Evolutionary conservation across 768 basidiomycete genomes (phyloP).

Genomic region (Russula lepida): DNA sequence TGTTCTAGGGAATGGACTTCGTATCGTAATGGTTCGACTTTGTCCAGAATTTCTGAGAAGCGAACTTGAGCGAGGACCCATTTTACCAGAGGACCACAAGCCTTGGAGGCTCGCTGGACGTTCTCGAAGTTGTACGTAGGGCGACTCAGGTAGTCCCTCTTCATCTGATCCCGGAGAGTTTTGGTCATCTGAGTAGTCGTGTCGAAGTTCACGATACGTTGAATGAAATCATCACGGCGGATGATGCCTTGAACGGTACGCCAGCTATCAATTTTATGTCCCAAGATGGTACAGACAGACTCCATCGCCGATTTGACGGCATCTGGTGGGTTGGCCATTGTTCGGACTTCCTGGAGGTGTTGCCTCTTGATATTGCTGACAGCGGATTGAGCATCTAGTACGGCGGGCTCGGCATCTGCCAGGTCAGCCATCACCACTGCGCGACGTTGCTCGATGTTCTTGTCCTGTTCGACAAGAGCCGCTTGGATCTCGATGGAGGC

Average conservation of each 20-base stretch:
- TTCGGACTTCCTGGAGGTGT: constrained; percentile 92
- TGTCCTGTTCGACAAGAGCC: constrained; percentile 86
- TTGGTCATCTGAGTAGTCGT: constrained; percentile 88
- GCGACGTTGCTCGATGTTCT: constrained; percentile 78
- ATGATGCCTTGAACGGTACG: constrained; percentile 92
- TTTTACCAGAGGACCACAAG: constrained; percentile 96
- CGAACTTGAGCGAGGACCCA: constrained; percentile 97
- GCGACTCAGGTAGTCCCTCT: constrained; percentile 83
- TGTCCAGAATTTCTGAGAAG: constrained; percentile 96
- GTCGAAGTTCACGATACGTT: constrained; percentile 92
- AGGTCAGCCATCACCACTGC: constrained; percentile 90
- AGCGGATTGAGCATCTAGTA: constrained; percentile 89
- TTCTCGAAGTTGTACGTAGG: constrained; percentile 92
- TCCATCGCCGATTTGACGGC: constrained; percentile 98
- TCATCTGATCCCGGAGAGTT: constrained; percentile 81
- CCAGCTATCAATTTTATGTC: constrained; percentile 97
- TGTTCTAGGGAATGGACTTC: constrained; percentile 90
- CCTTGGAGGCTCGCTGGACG: constrained; percentile 90
- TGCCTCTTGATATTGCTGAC: constrained; percentile 95
- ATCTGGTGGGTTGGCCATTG: constrained; percentile 98
- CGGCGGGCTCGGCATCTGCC: constrained; percentile 96
- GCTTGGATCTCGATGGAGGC: constrained; percentile 96
- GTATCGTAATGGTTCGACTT: constrained; percentile 90
- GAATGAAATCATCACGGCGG: constrained; percentile 94
- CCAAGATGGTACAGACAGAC: constrained; percentile 92